Conservation (phyloP, 2,329 filamentous ascomycete genomes). For the Neoascochyta sp. region DNA sequence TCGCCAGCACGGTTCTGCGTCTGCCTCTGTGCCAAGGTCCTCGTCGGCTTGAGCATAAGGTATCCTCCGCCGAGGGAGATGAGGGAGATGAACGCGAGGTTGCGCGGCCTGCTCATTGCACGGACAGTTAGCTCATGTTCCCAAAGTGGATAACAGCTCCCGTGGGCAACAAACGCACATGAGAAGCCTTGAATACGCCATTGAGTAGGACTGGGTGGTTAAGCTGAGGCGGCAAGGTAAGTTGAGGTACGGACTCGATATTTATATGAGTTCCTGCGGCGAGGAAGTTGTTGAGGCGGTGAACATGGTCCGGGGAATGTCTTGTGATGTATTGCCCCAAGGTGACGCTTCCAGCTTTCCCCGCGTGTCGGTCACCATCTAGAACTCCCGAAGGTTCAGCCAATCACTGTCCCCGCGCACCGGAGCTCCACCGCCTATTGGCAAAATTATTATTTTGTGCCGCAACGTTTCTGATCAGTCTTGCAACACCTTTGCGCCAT, state of each 20-base stretch:
- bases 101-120: constrained; percentile 33
- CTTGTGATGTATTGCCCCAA: constrained; percentile 24
- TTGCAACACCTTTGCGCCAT: too few species aligned
- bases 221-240: too few species aligned
- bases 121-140: constrained; percentile 13
- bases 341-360: too few species aligned
- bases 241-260: too few species aligned
- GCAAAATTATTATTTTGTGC: constrained; percentile 9
- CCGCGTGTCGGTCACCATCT: too few species aligned
- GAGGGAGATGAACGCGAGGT: constrained; percentile 28
- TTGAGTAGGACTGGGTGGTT: constrained; percentile 9
- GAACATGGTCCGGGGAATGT: constrained; percentile 7
- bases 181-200: constrained; percentile 30
- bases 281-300: constrained; percentile 5
- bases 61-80: constrained; percentile 33
- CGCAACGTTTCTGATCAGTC: constrained; percentile 2
- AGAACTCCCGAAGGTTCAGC: too few species aligned
- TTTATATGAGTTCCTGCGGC: background rate
- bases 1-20: constrained; percentile 28
- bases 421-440: constrained; percentile 3
- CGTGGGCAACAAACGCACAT: constrained; percentile 20
- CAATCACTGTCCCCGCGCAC: constrained; percentile 8
- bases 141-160: constrained; percentile 4
- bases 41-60: constrained; percentile 32
- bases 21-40: constrained; percentile 24